A percentile compares a stretch with the other conserved stretches of the same genome.
phyloP scores from a whole-genome alignment of 306 rosid species.

The Castanea sativa region DNA sequence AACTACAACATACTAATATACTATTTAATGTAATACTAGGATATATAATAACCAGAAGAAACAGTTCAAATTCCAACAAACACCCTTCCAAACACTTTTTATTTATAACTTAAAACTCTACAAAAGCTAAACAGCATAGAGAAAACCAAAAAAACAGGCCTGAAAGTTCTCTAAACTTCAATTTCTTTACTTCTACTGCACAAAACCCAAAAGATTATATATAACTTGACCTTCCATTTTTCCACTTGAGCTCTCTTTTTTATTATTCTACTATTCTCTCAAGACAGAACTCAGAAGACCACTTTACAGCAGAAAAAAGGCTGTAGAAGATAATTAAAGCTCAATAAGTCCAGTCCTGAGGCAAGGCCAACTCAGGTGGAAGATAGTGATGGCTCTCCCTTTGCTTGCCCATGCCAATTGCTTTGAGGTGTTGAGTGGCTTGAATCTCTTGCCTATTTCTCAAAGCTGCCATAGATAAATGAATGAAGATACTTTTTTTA shows the following conservation, averaged over 20 bases:
- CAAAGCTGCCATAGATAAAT: slow-evolving; percentile 4
- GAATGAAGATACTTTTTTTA: neutral
- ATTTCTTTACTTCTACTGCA: slow-evolving; percentile 5
- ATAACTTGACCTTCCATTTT: slow-evolving; percentile 19
- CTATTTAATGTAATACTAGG: neutral
- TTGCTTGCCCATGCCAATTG: neutral
- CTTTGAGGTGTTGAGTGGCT: neutral
- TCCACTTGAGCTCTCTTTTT: slow-evolving; percentile 13
- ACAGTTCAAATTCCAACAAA: neutral
- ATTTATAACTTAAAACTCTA: slow-evolving; percentile 2
- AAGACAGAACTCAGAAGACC: neutral
- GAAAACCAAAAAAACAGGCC: neutral
- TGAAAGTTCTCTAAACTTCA: neutral
- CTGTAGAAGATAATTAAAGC: neutral
- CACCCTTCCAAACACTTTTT: neutral
- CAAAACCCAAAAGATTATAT: slow-evolving; percentile 13
- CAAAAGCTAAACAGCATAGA: slow-evolving; percentile 4
- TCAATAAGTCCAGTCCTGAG: slow-evolving; percentile 41
- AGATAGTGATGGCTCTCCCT: slow-evolving; percentile 10
- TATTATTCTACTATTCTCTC: slow-evolving; percentile 8
- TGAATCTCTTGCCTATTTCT: slow-evolving; percentile 10
- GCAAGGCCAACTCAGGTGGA: slow-evolving; percentile 31
- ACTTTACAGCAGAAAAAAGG: slow-evolving; percentile 4
- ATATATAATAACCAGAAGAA: neutral
- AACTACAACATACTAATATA: neutral